phyloP scores from a whole-genome alignment of 495 filamentous ascomycete genomes.

The Pyrenula massariospora region DNA sequence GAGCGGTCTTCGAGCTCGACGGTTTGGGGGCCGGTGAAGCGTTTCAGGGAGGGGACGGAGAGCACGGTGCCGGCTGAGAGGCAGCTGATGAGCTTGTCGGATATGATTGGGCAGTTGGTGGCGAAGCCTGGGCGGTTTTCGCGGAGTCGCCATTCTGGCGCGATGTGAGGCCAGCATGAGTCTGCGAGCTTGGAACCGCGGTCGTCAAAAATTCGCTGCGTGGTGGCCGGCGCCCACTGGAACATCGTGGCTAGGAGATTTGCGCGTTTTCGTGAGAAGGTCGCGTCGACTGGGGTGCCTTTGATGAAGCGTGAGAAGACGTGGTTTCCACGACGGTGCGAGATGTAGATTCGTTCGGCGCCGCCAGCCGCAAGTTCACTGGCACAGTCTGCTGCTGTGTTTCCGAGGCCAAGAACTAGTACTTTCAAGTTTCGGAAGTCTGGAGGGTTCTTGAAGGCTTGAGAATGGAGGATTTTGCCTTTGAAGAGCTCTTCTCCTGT shows the following conservation, averaged over 20 bases:
- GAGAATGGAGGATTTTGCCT: conserved; percentile 14
- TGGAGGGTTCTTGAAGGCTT: conserved; percentile 9
- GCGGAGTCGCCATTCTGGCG: background rate
- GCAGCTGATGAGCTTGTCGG: background rate
- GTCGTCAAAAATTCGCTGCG: background rate
- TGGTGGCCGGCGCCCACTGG: background rate
- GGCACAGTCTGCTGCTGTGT: conserved; percentile 17
- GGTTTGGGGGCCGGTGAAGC: background rate
- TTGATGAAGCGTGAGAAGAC: conserved; percentile 3
- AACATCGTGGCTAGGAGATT: background rate
- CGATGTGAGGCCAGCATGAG: background rate
- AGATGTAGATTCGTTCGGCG: conserved; percentile 16
- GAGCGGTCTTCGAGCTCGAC: conserved; percentile 3
- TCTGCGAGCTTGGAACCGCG: background rate
- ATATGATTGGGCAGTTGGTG: background rate
- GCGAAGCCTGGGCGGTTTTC: background rate
- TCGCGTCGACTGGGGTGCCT: background rate
- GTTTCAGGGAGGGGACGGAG: background rate
- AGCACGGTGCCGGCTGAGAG: background rate
- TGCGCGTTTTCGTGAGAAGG: background rate
- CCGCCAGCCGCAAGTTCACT: conserved; percentile 10
- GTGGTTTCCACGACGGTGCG: conserved; percentile 17
- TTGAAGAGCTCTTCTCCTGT: conserved; percentile 10
- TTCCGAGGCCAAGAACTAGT: conserved; percentile 5
- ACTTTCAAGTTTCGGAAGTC: background rate